Conservation (phyloP, 257 asterid species). For the Nicotiana noctiflora region DNA sequence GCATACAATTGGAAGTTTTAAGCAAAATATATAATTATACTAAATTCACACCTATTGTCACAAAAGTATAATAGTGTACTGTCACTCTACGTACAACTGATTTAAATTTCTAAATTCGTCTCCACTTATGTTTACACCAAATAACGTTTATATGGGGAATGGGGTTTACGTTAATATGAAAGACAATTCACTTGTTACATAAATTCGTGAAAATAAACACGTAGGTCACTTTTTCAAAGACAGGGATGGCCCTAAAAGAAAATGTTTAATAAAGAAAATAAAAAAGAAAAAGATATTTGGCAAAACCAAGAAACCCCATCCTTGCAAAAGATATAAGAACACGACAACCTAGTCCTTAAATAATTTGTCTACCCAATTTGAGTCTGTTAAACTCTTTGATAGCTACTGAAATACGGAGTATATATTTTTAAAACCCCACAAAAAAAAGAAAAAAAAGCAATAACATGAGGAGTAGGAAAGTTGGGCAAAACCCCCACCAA, state of each 20-base stretch:
- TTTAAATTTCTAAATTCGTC: neutral
- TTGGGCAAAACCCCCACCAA: neutral
- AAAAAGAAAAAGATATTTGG: neutral
- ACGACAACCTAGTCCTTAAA: neutral
- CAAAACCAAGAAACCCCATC: conserved; percentile 12
- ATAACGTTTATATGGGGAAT: neutral
- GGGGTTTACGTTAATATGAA: neutral
- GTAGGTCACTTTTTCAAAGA: neutral
- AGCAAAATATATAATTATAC: neutral
- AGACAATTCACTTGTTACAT: neutral
- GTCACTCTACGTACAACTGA: neutral
- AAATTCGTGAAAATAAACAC: neutral
- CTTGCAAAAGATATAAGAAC: conserved; percentile 6
- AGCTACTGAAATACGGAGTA: neutral
- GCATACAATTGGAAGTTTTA: neutral
- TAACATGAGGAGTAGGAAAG: neutral
- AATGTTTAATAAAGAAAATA: neutral
- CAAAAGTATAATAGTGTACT: neutral
- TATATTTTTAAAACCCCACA: neutral
- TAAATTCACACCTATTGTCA: neutral
- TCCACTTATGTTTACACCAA: neutral
- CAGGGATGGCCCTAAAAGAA: neutral
- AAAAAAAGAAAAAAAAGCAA: neutral
- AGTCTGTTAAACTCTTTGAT: neutral
- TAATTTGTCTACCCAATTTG: conserved; percentile 1